phyloP scores from a whole-genome alignment of 202 grass and related monocot genomes.

The Cymbopogon flexuosus region DNA sequence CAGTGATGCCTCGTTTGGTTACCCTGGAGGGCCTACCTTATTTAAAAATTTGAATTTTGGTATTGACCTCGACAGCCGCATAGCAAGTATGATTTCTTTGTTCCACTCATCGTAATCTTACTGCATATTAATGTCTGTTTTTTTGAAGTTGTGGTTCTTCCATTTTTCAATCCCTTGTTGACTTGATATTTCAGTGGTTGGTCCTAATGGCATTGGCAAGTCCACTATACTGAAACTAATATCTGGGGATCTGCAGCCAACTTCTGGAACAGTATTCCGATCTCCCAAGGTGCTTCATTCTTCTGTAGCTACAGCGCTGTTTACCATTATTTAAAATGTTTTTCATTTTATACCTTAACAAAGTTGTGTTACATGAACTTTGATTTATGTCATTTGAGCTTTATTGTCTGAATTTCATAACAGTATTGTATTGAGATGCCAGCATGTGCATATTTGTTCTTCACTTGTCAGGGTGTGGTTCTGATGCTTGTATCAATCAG shows the following conservation, averaged over 20 bases:
- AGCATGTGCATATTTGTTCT: not conserved
- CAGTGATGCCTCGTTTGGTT: conserved; percentile 95
- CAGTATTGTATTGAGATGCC: conserved; percentile 1
- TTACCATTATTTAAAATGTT: not conserved
- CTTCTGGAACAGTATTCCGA: conserved; percentile 90
- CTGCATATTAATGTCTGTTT: conserved; percentile 21
- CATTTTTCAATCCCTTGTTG: conserved; percentile 5
- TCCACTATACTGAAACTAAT: conserved; percentile 96
- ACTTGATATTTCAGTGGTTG: conserved; percentile 74
- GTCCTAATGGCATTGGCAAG: conserved; percentile 96
- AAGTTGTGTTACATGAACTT: not conserved
- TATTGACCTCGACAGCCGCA: conserved; percentile 90
- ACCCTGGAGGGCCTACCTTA: conserved; percentile 82
- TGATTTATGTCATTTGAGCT: not conserved
- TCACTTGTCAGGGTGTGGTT: not conserved
- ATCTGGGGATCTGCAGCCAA: conserved; percentile 93
- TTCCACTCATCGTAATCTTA: conserved; percentile 7
- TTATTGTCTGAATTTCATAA: not conserved
- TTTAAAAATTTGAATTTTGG: conserved; percentile 99
- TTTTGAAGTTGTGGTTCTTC: not conserved
- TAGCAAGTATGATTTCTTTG: conserved; percentile 67
- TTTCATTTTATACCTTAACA: not conserved
- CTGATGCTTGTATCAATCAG: not conserved
- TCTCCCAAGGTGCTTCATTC: conserved; percentile 67
- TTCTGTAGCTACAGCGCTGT: conserved; percentile 7